These are phyloP conservation scores for Ensete ventricosum DNA, from an alignment of 176 grass and related monocot genomes.

Conservation along the genomic window DNA sequence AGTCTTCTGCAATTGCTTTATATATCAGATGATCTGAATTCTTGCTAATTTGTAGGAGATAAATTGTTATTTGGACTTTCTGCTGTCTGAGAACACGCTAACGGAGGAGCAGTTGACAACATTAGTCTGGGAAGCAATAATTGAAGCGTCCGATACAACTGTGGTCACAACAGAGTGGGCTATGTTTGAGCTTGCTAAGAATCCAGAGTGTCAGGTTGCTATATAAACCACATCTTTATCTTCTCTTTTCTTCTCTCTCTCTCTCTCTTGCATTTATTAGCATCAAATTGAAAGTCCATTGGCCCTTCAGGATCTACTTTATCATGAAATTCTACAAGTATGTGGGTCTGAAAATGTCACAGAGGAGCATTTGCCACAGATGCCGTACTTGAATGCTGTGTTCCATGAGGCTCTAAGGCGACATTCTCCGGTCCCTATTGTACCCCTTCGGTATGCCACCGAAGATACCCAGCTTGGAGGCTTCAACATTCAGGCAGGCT, in stretches of 20 bases:
- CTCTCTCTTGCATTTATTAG: neutral
- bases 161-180: constrained; percentile 70
- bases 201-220: constrained; percentile 50
- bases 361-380: constrained; percentile 50
- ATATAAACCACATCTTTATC: neutral
- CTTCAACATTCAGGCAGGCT: constrained; percentile 44
- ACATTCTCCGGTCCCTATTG: constrained; percentile 49
- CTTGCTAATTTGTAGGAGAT: constrained; percentile 29
- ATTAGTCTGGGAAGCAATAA: constrained; percentile 64
- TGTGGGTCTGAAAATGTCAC: constrained; percentile 37
- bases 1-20: neutral
- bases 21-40: neutral
- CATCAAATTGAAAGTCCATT: neutral
- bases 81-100: constrained; percentile 48
- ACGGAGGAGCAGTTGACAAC: constrained; percentile 50
- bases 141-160: constrained; percentile 74
- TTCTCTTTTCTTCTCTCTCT: neutral
- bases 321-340: constrained; percentile 46
- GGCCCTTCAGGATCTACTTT: constrained; percentile 46
- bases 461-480: constrained; percentile 55
- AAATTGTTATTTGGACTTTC: constrained; percentile 55
- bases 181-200: constrained; percentile 73
- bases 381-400: constrained; percentile 56
- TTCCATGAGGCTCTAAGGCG: constrained; percentile 70
- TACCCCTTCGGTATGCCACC: constrained; percentile 65